Evolutionary conservation across 176 grass and related monocot species (phyloP).

Genomic region (Cenchrus purpureus): DNA sequence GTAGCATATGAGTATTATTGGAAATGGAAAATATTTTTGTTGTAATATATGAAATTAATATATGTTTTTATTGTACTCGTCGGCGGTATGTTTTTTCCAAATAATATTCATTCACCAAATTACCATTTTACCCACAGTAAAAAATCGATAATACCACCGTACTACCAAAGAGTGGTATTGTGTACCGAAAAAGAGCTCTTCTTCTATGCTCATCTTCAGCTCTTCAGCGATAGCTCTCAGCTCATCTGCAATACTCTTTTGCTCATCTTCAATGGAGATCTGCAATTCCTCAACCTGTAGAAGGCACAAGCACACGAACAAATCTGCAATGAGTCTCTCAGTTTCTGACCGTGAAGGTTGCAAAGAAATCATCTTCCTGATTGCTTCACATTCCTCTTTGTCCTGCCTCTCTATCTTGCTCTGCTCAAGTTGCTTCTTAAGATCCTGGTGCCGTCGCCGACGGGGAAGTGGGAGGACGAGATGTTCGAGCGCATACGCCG

Average conservation of each 20-base stretch:
- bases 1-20: no score
- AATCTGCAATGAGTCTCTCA: conserved; percentile 68
- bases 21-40: no score
- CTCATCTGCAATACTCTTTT: conserved; percentile 74
- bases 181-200: no score
- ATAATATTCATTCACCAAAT: no score
- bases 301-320: conserved; percentile 23
- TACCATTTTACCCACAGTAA: no score
- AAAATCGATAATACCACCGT: no score
- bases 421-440: conserved; percentile 85
- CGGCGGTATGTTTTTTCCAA: no score
- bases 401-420: conserved; percentile 93
- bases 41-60: no score
- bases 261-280: conserved; percentile 79
- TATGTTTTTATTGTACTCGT: no score
- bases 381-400: conserved; percentile 91
- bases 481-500: neutral
- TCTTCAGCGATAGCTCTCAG: conserved; percentile 49
- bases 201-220: conserved; percentile 68
- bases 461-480: neutral
- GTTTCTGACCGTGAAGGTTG: conserved; percentile 85
- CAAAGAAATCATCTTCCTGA: conserved; percentile 73
- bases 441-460: conserved; percentile 61
- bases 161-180: no score
- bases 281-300: conserved; percentile 87